Evolutionary conservation across 2,329 filamentous ascomycete species (phyloP), one percentile per base, ranked within the genome.

Genomic region (Pestalotiopsis sp.): DNA sequence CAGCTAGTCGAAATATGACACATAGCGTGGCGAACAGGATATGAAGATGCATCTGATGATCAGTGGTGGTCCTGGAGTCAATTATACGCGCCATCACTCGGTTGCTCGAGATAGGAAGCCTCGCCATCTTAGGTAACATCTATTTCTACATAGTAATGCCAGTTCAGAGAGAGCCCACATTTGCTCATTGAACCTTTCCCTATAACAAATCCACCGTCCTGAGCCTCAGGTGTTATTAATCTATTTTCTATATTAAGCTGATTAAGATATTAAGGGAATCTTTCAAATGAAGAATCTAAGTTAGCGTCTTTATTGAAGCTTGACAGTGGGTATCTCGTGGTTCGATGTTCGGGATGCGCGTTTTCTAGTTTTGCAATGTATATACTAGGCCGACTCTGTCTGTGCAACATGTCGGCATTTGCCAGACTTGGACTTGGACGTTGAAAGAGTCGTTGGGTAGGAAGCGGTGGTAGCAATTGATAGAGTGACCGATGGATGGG

Each of bases 381-480:
- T 27, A 27, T 27, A 27, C 2, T 58, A 58, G 56, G 2, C 12
- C 56, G 20, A 58, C 56, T 14, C n/a, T 14, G 56, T 58, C 2
- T 58, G 56, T 58, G 56, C 12, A 58, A 17, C n/a, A n/a, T 23
- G 56, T 58, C 56, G 56, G 56, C 56, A 58, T 58, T 58, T 58
- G 25, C 56, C 56, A 58, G 12, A 1, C n/a, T n/a, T 58, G 2
- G 56, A 58, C 9, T 27, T 27, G 25, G 25, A 27, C 25, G 25
- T 58, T 25, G 56, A 17, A 27, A n/a, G n/a, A 23, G 56, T 58
- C 25, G n/a, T 58, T 25, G 25, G 11, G n/a, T 58, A 27, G 56
- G 56, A 45, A 45, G 1, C 17, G 40, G 17, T 45, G 40, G 40
- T 45, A 12, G 40, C 40, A 45, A 17, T 13, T 12, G 40, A 17